A percentile compares a stretch with the other conserved stretches of the same genome.
These are phyloP conservation scores for Talaromyces nanjingensis DNA, from an alignment of 495 filamentous ascomycete genomes.

Conservation along the genomic window DNA sequence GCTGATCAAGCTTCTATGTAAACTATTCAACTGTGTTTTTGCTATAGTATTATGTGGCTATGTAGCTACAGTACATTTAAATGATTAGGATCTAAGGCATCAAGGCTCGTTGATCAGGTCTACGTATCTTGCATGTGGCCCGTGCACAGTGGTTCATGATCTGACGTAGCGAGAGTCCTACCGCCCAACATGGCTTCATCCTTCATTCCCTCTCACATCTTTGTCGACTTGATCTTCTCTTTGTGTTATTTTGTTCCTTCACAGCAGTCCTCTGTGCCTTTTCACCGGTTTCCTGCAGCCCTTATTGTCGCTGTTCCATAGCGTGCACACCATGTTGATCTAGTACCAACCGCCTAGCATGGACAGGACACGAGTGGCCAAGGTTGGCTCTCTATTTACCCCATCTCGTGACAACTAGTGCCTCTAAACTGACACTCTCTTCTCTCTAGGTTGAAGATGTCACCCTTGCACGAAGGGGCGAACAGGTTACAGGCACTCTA, in stretches of 20 bases:
- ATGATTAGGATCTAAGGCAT: no score
- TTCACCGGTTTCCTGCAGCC: background rate
- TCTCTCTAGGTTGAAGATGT: constrained; percentile 52
- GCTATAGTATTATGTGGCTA: no score
- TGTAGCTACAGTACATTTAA: no score
- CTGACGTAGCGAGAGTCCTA: constrained; percentile 17
- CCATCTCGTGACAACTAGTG: background rate
- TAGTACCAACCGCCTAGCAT: constrained; percentile 30
- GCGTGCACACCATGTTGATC: constrained; percentile 28
- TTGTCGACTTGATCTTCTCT: background rate
- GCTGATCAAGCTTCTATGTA: no score
- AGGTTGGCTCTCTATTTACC: constrained; percentile 25
- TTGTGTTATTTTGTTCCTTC: background rate
- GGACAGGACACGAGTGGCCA: constrained; percentile 52
- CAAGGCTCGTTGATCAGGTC: no score
- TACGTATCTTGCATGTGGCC: background rate
- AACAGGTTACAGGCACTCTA: constrained; percentile 52
- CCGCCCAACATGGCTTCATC: background rate
- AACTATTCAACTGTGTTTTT: no score
- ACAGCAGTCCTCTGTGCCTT: background rate
- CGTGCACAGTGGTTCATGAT: background rate
- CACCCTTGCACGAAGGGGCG: constrained; percentile 53
- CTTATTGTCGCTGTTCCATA: background rate
- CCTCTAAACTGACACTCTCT: background rate
- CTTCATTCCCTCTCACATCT: background rate